Percentiles rank a stretch among this genome's conserved stretches.
Conservation (phyloP, 2,329 filamentous ascomycete species). For the Verticillium nonalfalfae region DNA sequence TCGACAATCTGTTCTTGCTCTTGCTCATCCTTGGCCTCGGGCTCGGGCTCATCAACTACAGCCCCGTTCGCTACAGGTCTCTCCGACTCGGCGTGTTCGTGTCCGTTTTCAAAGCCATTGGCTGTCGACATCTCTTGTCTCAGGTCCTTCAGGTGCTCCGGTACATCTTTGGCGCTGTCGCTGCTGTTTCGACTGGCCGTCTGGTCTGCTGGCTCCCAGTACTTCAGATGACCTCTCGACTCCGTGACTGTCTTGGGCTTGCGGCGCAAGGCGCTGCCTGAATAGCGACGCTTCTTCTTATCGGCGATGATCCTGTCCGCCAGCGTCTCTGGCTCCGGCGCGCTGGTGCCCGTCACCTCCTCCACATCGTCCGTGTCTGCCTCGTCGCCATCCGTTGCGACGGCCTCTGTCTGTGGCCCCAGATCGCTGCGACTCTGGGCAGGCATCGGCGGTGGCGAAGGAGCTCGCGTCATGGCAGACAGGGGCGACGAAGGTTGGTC, state of each 20-base stretch:
- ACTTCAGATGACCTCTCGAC: slow-evolving; percentile 73
- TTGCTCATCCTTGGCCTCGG: neutral
- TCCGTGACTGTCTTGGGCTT: slow-evolving; percentile 68
- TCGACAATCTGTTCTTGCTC: slow-evolving; percentile 1
- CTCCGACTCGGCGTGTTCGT: neutral
- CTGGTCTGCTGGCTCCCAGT: slow-evolving; percentile 85
- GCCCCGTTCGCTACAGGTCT: neutral
- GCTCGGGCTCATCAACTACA: slow-evolving; percentile 1
- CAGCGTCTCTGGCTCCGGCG: slow-evolving; percentile 54
- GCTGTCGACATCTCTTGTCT: neutral
- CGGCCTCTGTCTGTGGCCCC: neutral
- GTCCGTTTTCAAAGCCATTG: neutral
- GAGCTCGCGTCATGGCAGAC: neutral
- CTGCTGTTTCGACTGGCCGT: slow-evolving; percentile 66
- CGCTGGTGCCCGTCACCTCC: slow-evolving; percentile 58
- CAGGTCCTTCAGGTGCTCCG: neutral
- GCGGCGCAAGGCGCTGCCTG: slow-evolving; percentile 73
- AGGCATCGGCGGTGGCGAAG: neutral
- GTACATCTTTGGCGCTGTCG: slow-evolving; percentile 33
- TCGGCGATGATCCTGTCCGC: slow-evolving; percentile 31
- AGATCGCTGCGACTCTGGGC: slow-evolving; percentile 5
- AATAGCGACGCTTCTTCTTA: slow-evolving; percentile 68
- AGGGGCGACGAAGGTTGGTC: neutral
- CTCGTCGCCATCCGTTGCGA: neutral
- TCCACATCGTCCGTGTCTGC: slow-evolving; percentile 33